phyloP scores from a whole-genome alignment of 2,329 filamentous ascomycete genomes.

The Trichoderma pleuroti region DNA sequence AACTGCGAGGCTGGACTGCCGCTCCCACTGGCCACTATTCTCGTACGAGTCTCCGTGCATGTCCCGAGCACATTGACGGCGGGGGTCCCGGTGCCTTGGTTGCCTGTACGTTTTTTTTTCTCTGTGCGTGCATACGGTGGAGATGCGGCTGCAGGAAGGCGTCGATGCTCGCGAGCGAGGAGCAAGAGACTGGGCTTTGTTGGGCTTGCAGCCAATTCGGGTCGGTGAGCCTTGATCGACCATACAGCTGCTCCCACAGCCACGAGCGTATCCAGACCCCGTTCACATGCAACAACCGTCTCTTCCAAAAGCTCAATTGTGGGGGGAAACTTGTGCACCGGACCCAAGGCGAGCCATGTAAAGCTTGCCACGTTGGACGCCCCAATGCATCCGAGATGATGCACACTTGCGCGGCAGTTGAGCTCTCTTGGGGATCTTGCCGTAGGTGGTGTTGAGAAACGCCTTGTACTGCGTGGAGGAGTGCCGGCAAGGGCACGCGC shows the following conservation, averaged over 20 bases:
- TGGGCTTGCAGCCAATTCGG: neutral
- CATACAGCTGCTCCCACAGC: neutral
- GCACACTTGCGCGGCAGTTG: neutral
- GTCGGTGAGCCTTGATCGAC: slow-evolving; percentile 12
- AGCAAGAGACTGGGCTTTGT: neutral
- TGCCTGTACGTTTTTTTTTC: neutral
- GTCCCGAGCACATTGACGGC: neutral
- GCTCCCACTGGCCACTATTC: neutral
- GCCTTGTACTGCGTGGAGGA: too few relatives aligned
- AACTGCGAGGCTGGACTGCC: neutral
- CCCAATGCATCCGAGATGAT: neutral
- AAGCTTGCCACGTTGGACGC: slow-evolving; percentile 7
- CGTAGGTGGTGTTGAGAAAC: too few relatives aligned
- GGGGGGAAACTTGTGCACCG: neutral
- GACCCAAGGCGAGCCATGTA: neutral
- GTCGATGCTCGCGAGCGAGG: neutral
- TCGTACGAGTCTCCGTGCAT: neutral
- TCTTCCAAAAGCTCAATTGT: neutral
- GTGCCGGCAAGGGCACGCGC: neutral
- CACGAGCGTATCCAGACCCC: neutral
- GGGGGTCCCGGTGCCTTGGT: neutral
- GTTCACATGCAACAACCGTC: neutral
- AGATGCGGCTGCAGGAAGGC: neutral
- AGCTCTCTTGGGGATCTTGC: neutral
- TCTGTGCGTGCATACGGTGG: neutral